These are phyloP conservation scores for Fusarium compactum DNA, from an alignment of 2,329 filamentous ascomycete species.

Conservation along the genomic window DNA sequence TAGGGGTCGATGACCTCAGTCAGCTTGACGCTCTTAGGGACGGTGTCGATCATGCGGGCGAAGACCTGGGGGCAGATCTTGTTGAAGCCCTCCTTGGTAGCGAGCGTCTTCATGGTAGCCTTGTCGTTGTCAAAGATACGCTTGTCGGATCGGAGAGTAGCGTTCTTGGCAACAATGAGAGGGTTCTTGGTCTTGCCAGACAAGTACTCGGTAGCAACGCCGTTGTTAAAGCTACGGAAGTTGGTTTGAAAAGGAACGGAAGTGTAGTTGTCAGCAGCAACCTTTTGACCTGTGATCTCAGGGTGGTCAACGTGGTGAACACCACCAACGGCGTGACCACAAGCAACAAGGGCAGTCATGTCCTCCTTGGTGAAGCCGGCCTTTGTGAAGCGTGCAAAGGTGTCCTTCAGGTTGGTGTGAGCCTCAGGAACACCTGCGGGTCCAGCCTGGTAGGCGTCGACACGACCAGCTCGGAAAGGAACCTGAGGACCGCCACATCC, in stretches of 20 bases:
- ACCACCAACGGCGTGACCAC: conserved; percentile 55
- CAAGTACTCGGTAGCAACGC: conserved; percentile 58
- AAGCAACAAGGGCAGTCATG: conserved; percentile 54
- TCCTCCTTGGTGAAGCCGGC: conserved; percentile 51
- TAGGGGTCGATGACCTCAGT: conserved; percentile 47
- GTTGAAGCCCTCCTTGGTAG: conserved; percentile 51
- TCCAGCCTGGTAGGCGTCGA: conserved; percentile 50
- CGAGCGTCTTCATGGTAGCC: conserved; percentile 58
- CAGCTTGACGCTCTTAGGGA: conserved; percentile 48
- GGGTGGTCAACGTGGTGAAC: conserved; percentile 59
- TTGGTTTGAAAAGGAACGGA: conserved; percentile 52
- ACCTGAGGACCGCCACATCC: conserved; percentile 52
- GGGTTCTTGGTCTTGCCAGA: conserved; percentile 57
- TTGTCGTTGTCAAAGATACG: conserved; percentile 59
- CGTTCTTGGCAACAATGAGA: conserved; percentile 55
- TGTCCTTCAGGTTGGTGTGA: conserved; percentile 44
- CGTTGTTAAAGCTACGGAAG: conserved; percentile 58
- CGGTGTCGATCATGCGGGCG: conserved; percentile 53
- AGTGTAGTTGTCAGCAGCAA: conserved; percentile 42
- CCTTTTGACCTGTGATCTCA: conserved; percentile 49
- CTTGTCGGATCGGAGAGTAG: conserved; percentile 56
- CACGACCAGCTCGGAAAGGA: conserved; percentile 48
- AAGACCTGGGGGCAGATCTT: conserved; percentile 50
- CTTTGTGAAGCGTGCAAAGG: conserved; percentile 44
- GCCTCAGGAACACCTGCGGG: conserved; percentile 49